Base-by-base conservation (phyloP, 192 early-diverging fungal species). In the Podila verticillata region DNA sequence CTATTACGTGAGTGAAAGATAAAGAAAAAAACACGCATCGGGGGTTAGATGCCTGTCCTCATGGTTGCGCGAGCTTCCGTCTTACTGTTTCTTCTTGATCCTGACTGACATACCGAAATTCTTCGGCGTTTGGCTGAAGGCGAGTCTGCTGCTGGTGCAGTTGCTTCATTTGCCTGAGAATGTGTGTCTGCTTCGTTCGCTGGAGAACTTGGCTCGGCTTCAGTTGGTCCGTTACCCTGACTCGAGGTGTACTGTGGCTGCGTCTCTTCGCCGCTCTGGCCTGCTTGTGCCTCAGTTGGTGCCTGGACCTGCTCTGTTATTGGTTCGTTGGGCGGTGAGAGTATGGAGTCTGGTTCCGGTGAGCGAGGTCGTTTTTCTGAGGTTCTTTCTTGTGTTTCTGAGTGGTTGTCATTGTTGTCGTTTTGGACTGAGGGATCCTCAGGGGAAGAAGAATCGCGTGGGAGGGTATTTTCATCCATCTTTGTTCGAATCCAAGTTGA, bases 1-100 rank as follows among this genome's bases (percentile, higher is more conserved):
- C 77, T 80, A 60, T n/a, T 10, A 28, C 8, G 8, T 13, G 26
- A 19, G 47, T 29, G 58, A 47, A 22, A 58, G 48, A 63, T 12
- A 68, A 59, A 44, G 19, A 61, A 26, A 57, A 24, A 7, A 66
- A 35, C 44, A 47, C 44, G 44, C 4, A 24, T 4, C 20, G 3
- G 4, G 4, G 6, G 10, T 54, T 1, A 26, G 24, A 26, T 54
- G 10, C 8, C 10, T 54, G 6, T 26, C 9, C 10, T 51, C 51
- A 2, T 54, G 2, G 24, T 24, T 2, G 24, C 17, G 51, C 22
- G 24, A 54, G 24, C 22, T 24, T 24, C 2, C 48, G 7, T 44
- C 4, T 39, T 39, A 0, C 10, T n/a, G n/a, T n/a, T 15, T 44
- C 17, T 13, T 12, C 39, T 12, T 15, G 39, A 44, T 44, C 1